Conservation (phyloP, 2,329 filamentous ascomycete species). For the Triangularia setosa region DNA sequence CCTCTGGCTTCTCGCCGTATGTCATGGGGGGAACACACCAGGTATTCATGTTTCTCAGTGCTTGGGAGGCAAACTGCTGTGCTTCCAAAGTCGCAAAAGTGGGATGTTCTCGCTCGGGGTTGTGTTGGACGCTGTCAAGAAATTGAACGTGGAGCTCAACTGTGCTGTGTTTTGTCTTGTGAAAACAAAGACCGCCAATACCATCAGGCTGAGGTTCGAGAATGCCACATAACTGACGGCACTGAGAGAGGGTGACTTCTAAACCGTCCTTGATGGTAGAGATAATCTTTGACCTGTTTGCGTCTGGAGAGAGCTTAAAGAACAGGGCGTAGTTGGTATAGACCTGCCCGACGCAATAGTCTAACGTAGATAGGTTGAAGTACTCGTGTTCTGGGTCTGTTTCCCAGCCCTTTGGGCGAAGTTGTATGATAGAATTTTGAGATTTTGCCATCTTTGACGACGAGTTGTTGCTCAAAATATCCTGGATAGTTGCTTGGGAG, state of each 20-base stretch:
- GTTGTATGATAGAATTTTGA: not conserved
- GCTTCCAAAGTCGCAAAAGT: slow-evolving; percentile 26
- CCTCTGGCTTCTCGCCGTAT: slow-evolving; percentile 34
- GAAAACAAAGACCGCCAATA: slow-evolving; percentile 28
- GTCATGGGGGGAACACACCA: slow-evolving; percentile 19
- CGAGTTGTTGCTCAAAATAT: too few species aligned
- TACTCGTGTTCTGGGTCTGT: not conserved
- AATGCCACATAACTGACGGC: slow-evolving; percentile 34
- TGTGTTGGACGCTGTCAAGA: slow-evolving; percentile 23
- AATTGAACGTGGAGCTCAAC: slow-evolving; percentile 29
- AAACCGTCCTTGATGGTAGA: slow-evolving; percentile 29
- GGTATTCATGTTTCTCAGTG: slow-evolving; percentile 18
- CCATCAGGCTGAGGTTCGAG: slow-evolving; percentile 37
- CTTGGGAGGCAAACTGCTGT: slow-evolving; percentile 21
- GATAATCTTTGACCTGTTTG: not conserved
- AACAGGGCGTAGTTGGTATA: slow-evolving; percentile 5
- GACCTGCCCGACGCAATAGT: slow-evolving; percentile 7
- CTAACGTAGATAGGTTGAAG: slow-evolving; percentile 2
- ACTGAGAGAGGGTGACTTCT: slow-evolving; percentile 22
- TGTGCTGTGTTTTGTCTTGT: slow-evolving; percentile 29
- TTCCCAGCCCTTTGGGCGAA: slow-evolving; percentile 1
- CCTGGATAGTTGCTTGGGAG: too few species aligned
- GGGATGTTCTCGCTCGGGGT: slow-evolving; percentile 15
- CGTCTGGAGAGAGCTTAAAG: slow-evolving; percentile 3
- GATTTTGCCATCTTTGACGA: not conserved